Evolutionary conservation across 2,329 filamentous ascomycete genomes (phyloP), one percentile per base, ranked within the genome.

Genomic region (Xylogone sp.): DNA sequence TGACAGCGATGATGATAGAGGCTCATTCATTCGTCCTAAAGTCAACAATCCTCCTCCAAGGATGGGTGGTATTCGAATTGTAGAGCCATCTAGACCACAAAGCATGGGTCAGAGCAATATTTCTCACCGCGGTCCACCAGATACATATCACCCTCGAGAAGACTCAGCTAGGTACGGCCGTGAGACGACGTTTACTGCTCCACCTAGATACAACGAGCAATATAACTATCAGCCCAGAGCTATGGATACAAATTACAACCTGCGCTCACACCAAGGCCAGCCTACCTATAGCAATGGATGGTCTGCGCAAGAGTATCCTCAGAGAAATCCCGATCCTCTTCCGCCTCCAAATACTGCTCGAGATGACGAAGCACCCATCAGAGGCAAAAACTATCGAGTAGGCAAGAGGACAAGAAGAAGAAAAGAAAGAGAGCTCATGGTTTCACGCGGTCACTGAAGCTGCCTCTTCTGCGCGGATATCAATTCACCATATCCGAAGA

Each of bases 1-100:
- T 42, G 61, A 65, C 22, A 60, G 57, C 34, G 63, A 63, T 48
- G 60, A 64, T 21, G 59, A 60, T 18, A 52, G 50, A 1, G 53
- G 53, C 21, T 42, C 20, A 21, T 68, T 67, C 44, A 61, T 66
- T 46, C 59, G 59, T 29, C 56, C 63, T 4, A 63, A 59, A 29
- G 50, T 65, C 34, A 54, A 53, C 18, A 49, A 27, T 20, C 21
- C 52, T 19, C 21, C 53, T 39, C 21, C 19, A 21, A 39, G 45
- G 46, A 47, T 21, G 21, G 55, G 54, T 18, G 50, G 58, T 21
- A 61, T 63, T 43, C 51, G 43, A 6, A 59, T 61, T 48, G 53
- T n/a, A 5, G 44, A 48, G 20, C 21, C 47, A n/a, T 20, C 31
- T 13, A 22, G 20, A 18, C n/a, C 34, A 39, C n/a, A 7, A 18